Base-by-base conservation (phyloP, 164 flowering plant species). In the Magnolia kwangsiensis region DNA sequence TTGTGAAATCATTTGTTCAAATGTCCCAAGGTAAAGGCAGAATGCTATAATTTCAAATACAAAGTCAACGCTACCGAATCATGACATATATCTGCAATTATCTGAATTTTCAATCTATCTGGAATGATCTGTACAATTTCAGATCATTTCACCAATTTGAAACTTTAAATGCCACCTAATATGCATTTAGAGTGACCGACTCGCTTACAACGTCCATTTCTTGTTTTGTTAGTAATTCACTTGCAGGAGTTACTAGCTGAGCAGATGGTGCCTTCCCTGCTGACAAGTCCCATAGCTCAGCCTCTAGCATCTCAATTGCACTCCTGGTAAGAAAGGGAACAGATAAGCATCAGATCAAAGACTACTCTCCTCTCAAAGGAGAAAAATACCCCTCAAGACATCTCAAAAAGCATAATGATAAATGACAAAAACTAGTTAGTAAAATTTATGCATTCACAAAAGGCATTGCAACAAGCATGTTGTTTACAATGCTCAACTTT, bases 281-380 rank as follows among this genome's bases (percentile, higher is more conserved):
- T 9, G 74, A 59, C 29, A 82, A 31, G 71, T 86, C 90, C 77
- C 72, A 85, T 6, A 84, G 37, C 74, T 96, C 99, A 51, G 88
- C 82, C 79, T 90, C 95, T 74, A 94, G 80, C 66, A 92, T 82
- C 76, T 92, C 98, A 81, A 94, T 75, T 24, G 96, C 98, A 85
- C 85, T 88, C 90, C 99, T 96, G 88, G 45, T 80, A 69, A 9
- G 14, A 84, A 66, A 76, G 9, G n/a, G 50, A 59, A 37, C 6
- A 11, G 45, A 18, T 7, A 50, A 69, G 29, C 7, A 73, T 61
- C 59, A 75, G 29, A 51, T 37, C 27, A 18, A n/a, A 51, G 73
- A 27, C 29, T 73, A 37, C 45, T 76, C 24, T 49, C 24, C 24
- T 19, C 5, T 37, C 70, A 78, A 8, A 67, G 16, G 37, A 45